Conservation (phyloP, 2,329 filamentous ascomycete species). For the Penicillium sp. region DNA sequence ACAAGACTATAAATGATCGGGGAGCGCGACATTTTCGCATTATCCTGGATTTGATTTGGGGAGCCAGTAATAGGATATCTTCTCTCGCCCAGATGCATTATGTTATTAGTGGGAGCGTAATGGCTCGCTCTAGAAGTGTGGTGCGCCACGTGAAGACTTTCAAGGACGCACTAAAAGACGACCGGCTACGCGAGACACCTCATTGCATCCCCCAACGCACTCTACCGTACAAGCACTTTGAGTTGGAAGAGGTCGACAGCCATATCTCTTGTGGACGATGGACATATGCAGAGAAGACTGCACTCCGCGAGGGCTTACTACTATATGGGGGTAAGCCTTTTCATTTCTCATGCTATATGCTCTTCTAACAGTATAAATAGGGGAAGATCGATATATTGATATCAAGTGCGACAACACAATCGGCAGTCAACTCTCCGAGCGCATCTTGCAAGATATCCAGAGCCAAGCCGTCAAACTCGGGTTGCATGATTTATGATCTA, state of each 20-base stretch:
- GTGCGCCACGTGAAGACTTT: background rate
- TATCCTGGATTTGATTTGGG: constrained; percentile 11
- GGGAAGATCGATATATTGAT: background rate
- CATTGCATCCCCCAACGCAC: background rate
- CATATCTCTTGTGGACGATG: constrained; percentile 3
- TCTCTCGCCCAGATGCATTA: background rate
- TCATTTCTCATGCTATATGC: no score
- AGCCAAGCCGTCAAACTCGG: background rate
- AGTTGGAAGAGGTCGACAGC: background rate
- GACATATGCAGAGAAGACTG: background rate
- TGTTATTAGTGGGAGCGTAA: background rate
- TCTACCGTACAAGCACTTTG: constrained; percentile 1
- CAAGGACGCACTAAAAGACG: constrained; percentile 7
- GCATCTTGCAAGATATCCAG: background rate
- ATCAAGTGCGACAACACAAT: constrained; percentile 2
- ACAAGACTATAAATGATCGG: background rate
- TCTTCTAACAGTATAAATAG: background rate
- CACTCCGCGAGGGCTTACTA: background rate
- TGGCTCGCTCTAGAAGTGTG: background rate
- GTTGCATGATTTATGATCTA: background rate
- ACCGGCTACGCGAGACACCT: background rate
- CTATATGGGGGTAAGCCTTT: background rate
- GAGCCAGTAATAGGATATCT: constrained; percentile 5
- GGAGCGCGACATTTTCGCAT: constrained; percentile 5
- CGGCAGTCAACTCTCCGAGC: background rate